Conservation (phyloP, 2,329 filamentous ascomycete genomes). For the Ceratocystis variospora region DNA sequence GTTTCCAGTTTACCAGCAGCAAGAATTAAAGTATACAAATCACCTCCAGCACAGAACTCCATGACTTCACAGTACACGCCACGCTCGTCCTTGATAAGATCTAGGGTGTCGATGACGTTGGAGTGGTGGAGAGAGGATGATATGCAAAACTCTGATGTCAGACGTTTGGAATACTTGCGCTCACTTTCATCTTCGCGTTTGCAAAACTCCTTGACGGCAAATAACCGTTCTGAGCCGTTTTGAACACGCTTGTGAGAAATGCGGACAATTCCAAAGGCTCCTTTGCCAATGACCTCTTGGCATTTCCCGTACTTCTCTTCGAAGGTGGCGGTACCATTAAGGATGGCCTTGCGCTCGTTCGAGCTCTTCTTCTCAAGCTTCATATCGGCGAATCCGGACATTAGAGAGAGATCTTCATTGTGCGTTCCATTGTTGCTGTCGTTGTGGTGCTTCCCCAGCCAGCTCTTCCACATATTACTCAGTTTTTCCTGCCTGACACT, state of each 20-base stretch:
- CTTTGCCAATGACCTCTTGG: constrained; percentile 88
- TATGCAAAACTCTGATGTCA: constrained; percentile 97
- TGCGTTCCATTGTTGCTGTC: constrained; percentile 32
- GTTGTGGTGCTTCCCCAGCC: constrained; percentile 75
- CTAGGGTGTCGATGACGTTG: constrained; percentile 94
- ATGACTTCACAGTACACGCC: constrained; percentile 98
- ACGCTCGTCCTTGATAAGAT: constrained; percentile 88
- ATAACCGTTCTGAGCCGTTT: constrained; percentile 77
- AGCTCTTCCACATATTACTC: constrained; percentile 74
- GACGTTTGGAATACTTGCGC: constrained; percentile 93
- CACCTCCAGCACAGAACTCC: constrained; percentile 96
- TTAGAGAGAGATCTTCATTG: constrained; percentile 66
- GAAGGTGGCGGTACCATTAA: constrained; percentile 55
- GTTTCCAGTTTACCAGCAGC: constrained; percentile 85
- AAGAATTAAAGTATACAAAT: constrained; percentile 85
- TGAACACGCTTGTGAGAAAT: constrained; percentile 93
- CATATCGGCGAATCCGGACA: constrained; percentile 92
- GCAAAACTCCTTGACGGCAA: constrained; percentile 96
- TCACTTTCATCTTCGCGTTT: constrained; percentile 85
- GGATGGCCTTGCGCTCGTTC: constrained; percentile 28
- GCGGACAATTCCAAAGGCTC: constrained; percentile 91
- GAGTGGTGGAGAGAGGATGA: constrained; percentile 92
- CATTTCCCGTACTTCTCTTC: constrained; percentile 98
- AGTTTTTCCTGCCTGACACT: constrained; percentile 90
- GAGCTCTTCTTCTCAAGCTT: constrained; percentile 31